A percentile compares a stretch with the other conserved stretches of the same genome.
phyloP scores from a whole-genome alignment of 108 stramenopile species.

The Skeletonema marinoi region DNA sequence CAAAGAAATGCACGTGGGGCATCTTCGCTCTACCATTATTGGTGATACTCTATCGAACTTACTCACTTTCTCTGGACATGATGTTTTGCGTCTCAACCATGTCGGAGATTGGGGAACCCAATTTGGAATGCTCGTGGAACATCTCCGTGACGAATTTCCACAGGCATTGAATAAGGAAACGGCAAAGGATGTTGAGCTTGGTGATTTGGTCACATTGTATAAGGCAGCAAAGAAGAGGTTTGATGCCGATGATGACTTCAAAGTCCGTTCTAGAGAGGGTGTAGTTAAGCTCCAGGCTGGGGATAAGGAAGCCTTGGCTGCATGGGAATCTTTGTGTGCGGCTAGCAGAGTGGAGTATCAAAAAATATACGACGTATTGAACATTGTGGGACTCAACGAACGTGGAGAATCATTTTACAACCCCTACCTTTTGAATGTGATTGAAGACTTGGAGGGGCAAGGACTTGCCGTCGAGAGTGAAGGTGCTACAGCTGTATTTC shows the following conservation, averaged over 20 bases:
- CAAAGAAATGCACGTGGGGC: constrained; percentile 99
- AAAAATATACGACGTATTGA: constrained; percentile 85
- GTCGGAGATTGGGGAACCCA: constrained; percentile 99
- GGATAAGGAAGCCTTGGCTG: constrained; percentile 83
- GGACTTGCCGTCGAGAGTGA: constrained; percentile 87
- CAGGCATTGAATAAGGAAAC: constrained; percentile 75
- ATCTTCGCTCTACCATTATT: constrained; percentile 97
- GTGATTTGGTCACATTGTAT: constrained; percentile 94
- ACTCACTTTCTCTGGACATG: constrained; percentile 91
- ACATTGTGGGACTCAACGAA: constrained; percentile 74
- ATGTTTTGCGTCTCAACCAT: constrained; percentile 95
- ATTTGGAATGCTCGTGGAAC: constrained; percentile 98
- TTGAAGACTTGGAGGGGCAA: constrained; percentile 78
- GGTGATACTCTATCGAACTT: constrained; percentile 95
- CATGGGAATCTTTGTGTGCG: constrained; percentile 91
- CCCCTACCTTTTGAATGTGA: constrained; percentile 78
- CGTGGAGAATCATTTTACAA: constrained; percentile 99
- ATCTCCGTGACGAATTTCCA: constrained; percentile 95
- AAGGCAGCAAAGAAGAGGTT: constrained; percentile 95
- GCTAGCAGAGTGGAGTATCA: constrained; percentile 84
- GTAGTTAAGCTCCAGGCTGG: constrained; percentile 97
- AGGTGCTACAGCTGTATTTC: constrained; percentile 87
- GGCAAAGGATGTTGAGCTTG: constrained; percentile 73
- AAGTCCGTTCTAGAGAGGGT: constrained; percentile 81
- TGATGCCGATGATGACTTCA: constrained; percentile 91